Base-by-base conservation (phyloP, 768 basidiomycete genomes). In the Tulasnella sp. region DNA sequence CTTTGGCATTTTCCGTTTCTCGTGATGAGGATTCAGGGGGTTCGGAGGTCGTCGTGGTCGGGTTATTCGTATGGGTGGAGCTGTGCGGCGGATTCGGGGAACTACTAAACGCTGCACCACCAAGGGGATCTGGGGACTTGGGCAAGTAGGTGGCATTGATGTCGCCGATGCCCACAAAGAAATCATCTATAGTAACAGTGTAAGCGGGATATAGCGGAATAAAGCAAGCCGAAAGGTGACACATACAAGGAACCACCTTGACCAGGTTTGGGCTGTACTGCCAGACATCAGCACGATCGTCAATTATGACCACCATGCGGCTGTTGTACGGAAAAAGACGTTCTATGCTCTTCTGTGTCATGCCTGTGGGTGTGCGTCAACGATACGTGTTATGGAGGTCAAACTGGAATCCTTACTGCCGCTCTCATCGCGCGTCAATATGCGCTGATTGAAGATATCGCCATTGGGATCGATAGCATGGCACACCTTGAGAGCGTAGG, bases 281-380 rank as follows among this genome's bases (percentile, higher is more conserved):
- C 96, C 96, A 99, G 31, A 99, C 94, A 66, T 99, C 96, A 3
- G 90, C 86, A 23, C 96, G 83, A 71, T 99, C 96, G 69, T 99
- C 96, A 58, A 99, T 98, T 63, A 99, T 87, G 63, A 98, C 94
- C 1, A 98, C 94, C 94, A 96, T 99, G 23, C 89, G 91, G 36
- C 88, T 91, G 69, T 98, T 94, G 57, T 88, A 91, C 5, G 96
- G 96, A 67, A 99, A 99, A 46, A 99, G 70, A 27, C 96, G 77
- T 67, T 90, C 83, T 21, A 99, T 70, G 66, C 82, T 89, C 71
- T 99, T 99, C 68, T 88, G 84, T 15, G 87, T 93, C 62, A 93
- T 74, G 68, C 87, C 89, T 91, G 58, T 49, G 31, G 25, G 43
- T 55, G 53, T 66, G 54, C 32, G 52, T 34, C 48, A 34, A 34